Evolutionary conservation across 1,284 basidiomycete genomes (phyloP), one percentile per base, ranked within the genome.

Genomic region (Marasmius fiardii): DNA sequence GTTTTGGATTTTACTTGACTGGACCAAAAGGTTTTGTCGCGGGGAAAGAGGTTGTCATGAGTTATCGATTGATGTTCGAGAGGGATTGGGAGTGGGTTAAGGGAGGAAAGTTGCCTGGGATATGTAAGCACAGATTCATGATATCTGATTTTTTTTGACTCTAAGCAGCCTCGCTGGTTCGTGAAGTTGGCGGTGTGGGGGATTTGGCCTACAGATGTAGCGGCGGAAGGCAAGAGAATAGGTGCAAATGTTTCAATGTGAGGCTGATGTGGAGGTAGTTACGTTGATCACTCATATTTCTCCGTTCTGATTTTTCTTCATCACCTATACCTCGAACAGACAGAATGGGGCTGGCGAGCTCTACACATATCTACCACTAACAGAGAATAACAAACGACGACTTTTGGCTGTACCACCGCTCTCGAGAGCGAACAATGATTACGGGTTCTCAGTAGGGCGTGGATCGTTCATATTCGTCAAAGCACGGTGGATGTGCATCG

Each of bases 231-330:
- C 72, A 83, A 62, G 68, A 78, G 0, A 66, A 80, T 33, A 72
- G 84, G 4, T 83, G 80, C 64, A 75, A 74, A 54, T 86, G 84
- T 63, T 86, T 87, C 62, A 71, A 84, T 61, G 60, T 86, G 6
- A 72, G 84, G 1, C 71, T 81, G 3, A 86, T 86, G 85, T 87
- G 85, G 84, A 76, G 85, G 81, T 83, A 56, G 14, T 71, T 63
- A n/a, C n/a, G n/a, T n/a, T n/a, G n/a, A n/a, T 4, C n/a, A 18
- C 16, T 2, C 6, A 2, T 10, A 45, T 58, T 37, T 44, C 11
- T 16, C 18, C 14, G 8, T 10, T 24, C 4, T 10, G 35, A 5
- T 41, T 2, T 41, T 4, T 52, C 50, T 4, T n/a, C 23, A 16
- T 20, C 11, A 23, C 14, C 16, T 23, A 10, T 20, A 12, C 26